Evolutionary conservation across 257 asterid species (phyloP).

Genomic region (Linaria vulgaris): DNA sequence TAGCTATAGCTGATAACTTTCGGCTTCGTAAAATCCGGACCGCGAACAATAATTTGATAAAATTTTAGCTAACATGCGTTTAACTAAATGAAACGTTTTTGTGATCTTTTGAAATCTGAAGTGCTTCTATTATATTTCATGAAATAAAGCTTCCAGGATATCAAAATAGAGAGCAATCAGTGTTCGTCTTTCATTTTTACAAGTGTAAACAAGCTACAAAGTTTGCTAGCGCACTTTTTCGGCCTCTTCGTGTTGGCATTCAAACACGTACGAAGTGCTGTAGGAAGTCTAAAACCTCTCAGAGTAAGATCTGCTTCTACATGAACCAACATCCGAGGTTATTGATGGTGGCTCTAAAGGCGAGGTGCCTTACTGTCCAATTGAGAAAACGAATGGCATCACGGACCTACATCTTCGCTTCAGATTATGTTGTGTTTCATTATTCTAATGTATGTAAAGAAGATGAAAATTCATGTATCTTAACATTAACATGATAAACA

Average conservation of each 20-base stretch:
- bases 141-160: slow-evolving; percentile 39
- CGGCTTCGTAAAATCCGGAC: background rate
- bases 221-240: slow-evolving; percentile 47
- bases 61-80: too few species aligned
- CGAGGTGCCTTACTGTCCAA: too few species aligned
- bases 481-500: slow-evolving; percentile 9
- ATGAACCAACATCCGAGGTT: slow-evolving; percentile 38
- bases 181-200: slow-evolving; percentile 43
- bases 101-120: too few species aligned
- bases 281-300: slow-evolving; percentile 57
- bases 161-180: slow-evolving; percentile 40
- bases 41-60: too few species aligned
- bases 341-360: too few species aligned
- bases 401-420: slow-evolving; percentile 7
- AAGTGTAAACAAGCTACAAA: slow-evolving; percentile 49
- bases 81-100: too few species aligned
- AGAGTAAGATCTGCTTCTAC: slow-evolving; percentile 67
- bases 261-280: slow-evolving; percentile 50
- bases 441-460: slow-evolving; percentile 4
- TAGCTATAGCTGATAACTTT: background rate
- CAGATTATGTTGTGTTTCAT: slow-evolving; percentile 1
- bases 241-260: slow-evolving; percentile 55
- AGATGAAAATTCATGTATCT: slow-evolving; percentile 19
- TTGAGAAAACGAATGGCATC: slow-evolving; percentile 18
- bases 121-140: slow-evolving; percentile 34